Percentiles rank a stretch among this genome's conserved stretches.
Evolutionary conservation across 1,139 yeast genomes (phyloP).

Genomic region (Saccharomyces hybrid): DNA sequence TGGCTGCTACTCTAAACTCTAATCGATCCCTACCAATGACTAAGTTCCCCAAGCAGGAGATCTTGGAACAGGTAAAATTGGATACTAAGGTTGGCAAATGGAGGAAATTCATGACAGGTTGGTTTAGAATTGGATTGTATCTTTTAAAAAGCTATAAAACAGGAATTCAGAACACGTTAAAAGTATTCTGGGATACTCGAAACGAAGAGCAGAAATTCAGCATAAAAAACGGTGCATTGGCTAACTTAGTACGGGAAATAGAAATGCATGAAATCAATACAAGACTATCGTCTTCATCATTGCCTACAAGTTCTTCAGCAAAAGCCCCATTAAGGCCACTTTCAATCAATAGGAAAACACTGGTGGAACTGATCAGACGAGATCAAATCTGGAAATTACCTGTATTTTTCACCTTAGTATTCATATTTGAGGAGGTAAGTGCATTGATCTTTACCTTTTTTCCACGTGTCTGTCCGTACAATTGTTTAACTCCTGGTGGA

Average conservation of each 20-base stretch:
- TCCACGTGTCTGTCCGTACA: constrained; percentile 27
- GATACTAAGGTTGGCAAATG: constrained; percentile 22
- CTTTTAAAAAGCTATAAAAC: constrained; percentile 19
- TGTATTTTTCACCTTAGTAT: constrained; percentile 15
- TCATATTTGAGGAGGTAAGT: constrained; percentile 26
- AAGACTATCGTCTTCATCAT: not conserved
- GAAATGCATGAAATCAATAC: constrained; percentile 16
- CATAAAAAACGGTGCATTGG: not conserved
- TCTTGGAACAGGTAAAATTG: constrained; percentile 14
- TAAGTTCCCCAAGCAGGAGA: constrained; percentile 14
- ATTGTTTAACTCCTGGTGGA: constrained; percentile 26
- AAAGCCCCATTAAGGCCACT: not conserved
- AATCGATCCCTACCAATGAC: constrained; percentile 19
- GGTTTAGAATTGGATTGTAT: constrained; percentile 23
- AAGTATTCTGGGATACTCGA: constrained; percentile 14
- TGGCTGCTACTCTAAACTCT: constrained; percentile 11
- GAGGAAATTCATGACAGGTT: constrained; percentile 24
- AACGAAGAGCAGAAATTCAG: not conserved
- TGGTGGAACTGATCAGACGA: constrained; percentile 22
- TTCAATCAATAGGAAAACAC: constrained; percentile 17
- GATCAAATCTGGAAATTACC: constrained; percentile 28
- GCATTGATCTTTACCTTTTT: constrained; percentile 23
- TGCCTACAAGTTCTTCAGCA: not conserved
- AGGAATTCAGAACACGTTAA: constrained; percentile 22
- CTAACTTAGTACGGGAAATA: constrained; percentile 12